Base-by-base conservation (phyloP, 2,329 filamentous ascomycete species). In the Fonsecaea nubica region DNA sequence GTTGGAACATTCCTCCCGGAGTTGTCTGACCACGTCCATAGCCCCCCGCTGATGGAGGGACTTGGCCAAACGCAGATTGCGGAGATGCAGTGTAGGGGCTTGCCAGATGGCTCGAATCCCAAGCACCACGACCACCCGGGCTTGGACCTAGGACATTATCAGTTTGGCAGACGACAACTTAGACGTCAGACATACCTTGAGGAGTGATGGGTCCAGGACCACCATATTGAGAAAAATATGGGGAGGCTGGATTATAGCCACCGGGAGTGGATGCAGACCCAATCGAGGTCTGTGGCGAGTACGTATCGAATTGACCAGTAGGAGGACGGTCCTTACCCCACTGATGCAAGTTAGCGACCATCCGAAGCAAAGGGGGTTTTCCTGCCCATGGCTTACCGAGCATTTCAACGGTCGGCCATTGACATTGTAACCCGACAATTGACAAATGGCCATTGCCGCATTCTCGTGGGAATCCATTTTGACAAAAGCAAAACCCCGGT, bases 381-480 rank as follows among this genome's bases (percentile, higher is more conserved):
- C 9, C 38, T 59, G 45, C 18, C 30, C 15, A 59, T 67, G 90
- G 25, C 94, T 83, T 90, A 98, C 94, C 80, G 94, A 98, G 86
- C 95, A 99, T 86, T 99, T 99, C 74, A 99, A 82, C 61, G 95
- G 95, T 72, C 95, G 90, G 60, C 95, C 95, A 75, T 99, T 97
- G 74, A 99, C 94, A 73, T 97, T 96, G 83, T 98, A 99, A 36
- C 94, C 94, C 75, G 94, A 98, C 76, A 99, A 86, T 78, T 98
- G 93, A 81, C 95, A 99, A 76, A 99, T 99, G 38, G 93, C 93
- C 91, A 97, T 97, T 62, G 95, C 93, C 2, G 95, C 95, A 76
- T 97, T 97, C 82, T 99, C 95, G 76, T 99, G 95, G 6, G 89
- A 91, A 78, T 99, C 95, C 93, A 99, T 97, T 85, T 99, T 99